These are phyloP conservation scores for Exophiala lecanii-corni DNA, from an alignment of 2,329 filamentous ascomycete species.

Conservation along the genomic window DNA sequence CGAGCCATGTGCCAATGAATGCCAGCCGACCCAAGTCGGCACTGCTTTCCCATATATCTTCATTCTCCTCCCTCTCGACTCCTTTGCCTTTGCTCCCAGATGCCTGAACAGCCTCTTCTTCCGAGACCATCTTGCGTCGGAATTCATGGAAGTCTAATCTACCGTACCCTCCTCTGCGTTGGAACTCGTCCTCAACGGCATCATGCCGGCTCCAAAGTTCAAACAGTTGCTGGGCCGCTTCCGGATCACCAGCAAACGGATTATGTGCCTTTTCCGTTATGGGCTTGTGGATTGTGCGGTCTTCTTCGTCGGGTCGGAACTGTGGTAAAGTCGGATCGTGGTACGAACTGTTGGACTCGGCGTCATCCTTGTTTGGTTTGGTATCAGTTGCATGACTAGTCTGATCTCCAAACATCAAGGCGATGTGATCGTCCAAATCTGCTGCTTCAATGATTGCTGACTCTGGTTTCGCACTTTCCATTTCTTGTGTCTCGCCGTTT, in stretches of 20 bases:
- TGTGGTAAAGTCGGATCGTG: conserved; percentile 45
- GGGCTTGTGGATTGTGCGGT: conserved; percentile 27
- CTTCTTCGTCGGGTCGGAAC: conserved; percentile 39
- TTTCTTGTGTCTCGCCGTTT: background rate
- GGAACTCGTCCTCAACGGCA: conserved; percentile 63
- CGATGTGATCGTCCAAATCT: conserved; percentile 26
- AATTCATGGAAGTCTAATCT: conserved; percentile 76
- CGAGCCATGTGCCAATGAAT: conserved; percentile 87
- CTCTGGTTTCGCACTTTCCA: conserved; percentile 21
- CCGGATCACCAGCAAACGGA: conserved; percentile 11
- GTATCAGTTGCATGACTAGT: background rate
- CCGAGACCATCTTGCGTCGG: conserved; percentile 65
- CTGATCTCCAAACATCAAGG: conserved; percentile 11
- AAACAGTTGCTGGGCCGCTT: conserved; percentile 5
- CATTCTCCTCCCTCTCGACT: conserved; percentile 6
- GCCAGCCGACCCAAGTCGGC: conserved; percentile 24
- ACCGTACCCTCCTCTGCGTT: conserved; percentile 69
- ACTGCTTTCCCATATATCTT: conserved; percentile 22
- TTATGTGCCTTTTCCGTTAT: conserved; percentile 28
- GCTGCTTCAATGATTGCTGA: conserved; percentile 21
- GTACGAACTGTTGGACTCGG: conserved; percentile 1
- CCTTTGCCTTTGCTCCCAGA: conserved; percentile 7
- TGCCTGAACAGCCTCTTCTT: conserved; percentile 29
- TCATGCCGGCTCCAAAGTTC: conserved; percentile 51
- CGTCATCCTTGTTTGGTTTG: background rate